phyloP scores from a whole-genome alignment of 306 rosid species.

The Lagenaria siceraria region DNA sequence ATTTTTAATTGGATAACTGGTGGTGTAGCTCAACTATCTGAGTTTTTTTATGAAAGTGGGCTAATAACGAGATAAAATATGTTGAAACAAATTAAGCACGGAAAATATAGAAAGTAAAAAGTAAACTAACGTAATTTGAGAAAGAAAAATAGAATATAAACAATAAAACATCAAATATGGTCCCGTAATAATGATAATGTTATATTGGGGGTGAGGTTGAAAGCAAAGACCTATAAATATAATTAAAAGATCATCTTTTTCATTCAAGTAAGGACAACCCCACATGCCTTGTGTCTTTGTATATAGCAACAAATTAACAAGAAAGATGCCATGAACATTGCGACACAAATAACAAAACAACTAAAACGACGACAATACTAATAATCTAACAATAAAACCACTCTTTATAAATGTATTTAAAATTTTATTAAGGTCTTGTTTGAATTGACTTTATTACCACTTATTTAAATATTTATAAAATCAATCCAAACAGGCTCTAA shows the following conservation, averaged over 20 bases:
- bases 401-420: not conserved
- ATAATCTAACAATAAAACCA: not conserved
- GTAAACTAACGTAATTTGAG: not conserved
- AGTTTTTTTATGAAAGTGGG: too few species aligned
- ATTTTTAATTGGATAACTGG: too few species aligned
- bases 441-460: too few species aligned
- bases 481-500: too few species aligned
- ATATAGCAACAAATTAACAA: not conserved
- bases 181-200: not conserved
- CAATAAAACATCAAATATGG: not conserved
- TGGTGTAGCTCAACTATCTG: too few species aligned
- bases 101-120: not conserved
- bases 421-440: too few species aligned
- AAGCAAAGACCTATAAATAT: not conserved
- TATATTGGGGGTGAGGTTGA: not conserved
- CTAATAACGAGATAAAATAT: too few species aligned
- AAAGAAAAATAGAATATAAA: not conserved
- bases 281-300: constrained; percentile 5
- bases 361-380: not conserved
- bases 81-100: not conserved
- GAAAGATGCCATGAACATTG: not conserved
- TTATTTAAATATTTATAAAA: too few species aligned
- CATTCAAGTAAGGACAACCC: not conserved
- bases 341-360: not conserved
- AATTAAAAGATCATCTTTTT: not conserved